Evolutionary conservation across 2,329 filamentous ascomycete genomes (phyloP), one percentile per base, ranked within the genome.

Genomic region (Colletotrichum acutatum): DNA sequence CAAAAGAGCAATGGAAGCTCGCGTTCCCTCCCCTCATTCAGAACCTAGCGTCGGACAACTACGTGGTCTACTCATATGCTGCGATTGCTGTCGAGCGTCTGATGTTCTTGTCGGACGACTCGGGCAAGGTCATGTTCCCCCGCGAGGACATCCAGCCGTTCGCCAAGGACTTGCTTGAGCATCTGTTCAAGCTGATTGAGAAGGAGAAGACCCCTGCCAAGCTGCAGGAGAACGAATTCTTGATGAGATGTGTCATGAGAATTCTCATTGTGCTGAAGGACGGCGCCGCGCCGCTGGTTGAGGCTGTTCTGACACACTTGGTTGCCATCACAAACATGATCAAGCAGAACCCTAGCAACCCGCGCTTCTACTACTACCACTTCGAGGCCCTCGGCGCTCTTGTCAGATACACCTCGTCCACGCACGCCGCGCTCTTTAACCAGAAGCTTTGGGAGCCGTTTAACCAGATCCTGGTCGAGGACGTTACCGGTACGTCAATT

Each of bases 201-300:
- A 94, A 93, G 80, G 93, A 98, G 77, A 87, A 89, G 4, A 92
- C 93, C 12, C 93, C 97, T 1, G 91, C 96, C 76, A 99, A 98
- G 87, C 91, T 99, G 74, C 97, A 99, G 80, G 97, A 99, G 83
- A 99, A 99, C 80, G 97, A 99, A 81, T 99, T 98, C 82, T 83
- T 99, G 79, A 98, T 99, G 95, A 94, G 95, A 78, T 99, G 97
- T 79, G 95, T 98, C 69, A 99, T 99, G 97, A 91, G 97, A 78
- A 96, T 99, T 14, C 87, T 99, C 74, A 95, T 99, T 76, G 95
- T 98, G 75, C 93, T 98, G 82, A 94, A 93, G 80, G 95, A 98
- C 60, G 93, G 91, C 32, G 90, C 96, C 16, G 84, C 92, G 2
- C 88, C 91, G 1, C 91, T 97, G 61, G 88, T 93, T 6, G 94